These are phyloP conservation scores for Coemansia sp. DNA, from an alignment of 192 early-diverging fungal genomes.

Conservation along the genomic window DNA sequence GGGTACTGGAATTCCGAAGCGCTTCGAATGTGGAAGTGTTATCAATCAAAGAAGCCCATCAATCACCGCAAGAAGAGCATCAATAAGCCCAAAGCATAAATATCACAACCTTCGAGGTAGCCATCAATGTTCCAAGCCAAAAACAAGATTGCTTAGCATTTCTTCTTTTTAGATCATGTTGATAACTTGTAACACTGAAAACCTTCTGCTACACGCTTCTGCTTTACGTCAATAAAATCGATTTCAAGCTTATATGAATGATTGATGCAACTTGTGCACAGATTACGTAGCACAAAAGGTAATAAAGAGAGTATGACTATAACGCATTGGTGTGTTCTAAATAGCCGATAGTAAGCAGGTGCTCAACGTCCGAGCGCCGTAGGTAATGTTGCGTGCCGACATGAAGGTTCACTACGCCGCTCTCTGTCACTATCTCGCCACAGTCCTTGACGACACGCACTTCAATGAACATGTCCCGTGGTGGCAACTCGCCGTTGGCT, in stretches of 20 bases:
- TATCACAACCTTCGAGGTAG: too few species aligned
- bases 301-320: not conserved
- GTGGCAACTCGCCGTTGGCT: conserved; percentile 73
- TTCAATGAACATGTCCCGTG: conserved; percentile 88
- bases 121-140: too few species aligned
- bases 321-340: conserved; percentile 67
- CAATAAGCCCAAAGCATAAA: too few species aligned
- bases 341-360: conserved; percentile 81
- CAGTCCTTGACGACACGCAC: conserved; percentile 84
- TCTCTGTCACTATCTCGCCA: conserved; percentile 89
- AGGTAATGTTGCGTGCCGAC: conserved; percentile 85
- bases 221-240: too few species aligned
- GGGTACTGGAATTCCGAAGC: too few species aligned
- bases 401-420: conserved; percentile 73
- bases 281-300: not conserved
- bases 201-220: too few species aligned
- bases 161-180: too few species aligned
- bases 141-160: too few species aligned
- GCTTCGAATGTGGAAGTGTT: too few species aligned
- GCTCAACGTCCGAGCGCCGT: conserved; percentile 83
- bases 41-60: too few species aligned
- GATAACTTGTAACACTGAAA: too few species aligned
- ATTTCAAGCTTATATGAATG: not conserved
- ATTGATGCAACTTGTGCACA: not conserved
- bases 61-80: too few species aligned